These are phyloP conservation scores for Haematococcus lacustris DNA, from an alignment of 139 green algal genomes.

Conservation along the genomic window DNA sequence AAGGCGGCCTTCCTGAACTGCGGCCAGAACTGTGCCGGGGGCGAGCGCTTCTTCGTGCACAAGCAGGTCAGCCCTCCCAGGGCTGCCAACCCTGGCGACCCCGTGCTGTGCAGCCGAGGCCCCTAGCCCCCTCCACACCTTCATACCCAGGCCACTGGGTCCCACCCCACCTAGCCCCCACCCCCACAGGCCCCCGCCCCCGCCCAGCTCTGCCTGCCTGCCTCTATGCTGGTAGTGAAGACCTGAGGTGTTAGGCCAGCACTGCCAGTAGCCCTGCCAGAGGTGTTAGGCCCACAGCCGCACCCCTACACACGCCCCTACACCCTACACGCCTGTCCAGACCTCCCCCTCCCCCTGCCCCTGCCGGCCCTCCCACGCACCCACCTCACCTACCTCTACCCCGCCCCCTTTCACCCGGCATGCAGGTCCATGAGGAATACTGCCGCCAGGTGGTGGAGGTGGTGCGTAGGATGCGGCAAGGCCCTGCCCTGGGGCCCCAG, in stretches of 20 bases:
- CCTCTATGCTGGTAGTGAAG: neutral
- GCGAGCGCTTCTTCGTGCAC: constrained; percentile 94
- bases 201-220: neutral
- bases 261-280: neutral
- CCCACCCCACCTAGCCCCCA: no score
- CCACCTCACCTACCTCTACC: neutral
- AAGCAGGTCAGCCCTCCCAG: constrained; percentile 21
- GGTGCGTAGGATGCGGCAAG: constrained; percentile 36
- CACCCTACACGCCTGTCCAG: no score
- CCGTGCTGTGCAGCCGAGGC: neutral
- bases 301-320: no score
- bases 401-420: neutral
- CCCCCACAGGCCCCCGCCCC: neutral
- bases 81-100: no score
- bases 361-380: neutral
- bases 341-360: neutral
- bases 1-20: constrained; percentile 86
- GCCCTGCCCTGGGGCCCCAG: constrained; percentile 28
- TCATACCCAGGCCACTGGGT: no score
- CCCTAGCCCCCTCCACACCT: neutral
- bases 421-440: constrained; percentile 52
- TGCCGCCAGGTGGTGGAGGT: constrained; percentile 14
- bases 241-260: neutral
- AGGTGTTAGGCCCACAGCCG: no score
- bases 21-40: constrained; percentile 94